phyloP scores from a whole-genome alignment of 345 rosid species.

The Aurinia saxatilis region DNA sequence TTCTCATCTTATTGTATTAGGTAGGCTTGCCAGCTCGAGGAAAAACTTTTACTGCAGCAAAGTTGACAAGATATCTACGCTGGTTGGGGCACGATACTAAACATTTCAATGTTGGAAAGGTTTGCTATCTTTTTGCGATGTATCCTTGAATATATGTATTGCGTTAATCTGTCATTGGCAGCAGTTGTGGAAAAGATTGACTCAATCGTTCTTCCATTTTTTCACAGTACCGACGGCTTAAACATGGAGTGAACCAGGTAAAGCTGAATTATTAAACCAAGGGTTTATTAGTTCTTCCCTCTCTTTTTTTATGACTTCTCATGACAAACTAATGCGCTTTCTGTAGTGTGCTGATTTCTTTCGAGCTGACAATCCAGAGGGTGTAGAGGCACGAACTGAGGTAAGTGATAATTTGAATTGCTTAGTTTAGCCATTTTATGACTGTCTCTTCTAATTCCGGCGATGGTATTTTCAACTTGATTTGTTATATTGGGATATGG shows the following conservation, averaged over 20 bases:
- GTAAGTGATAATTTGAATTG: conserved; percentile 33
- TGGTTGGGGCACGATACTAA: conserved; percentile 99
- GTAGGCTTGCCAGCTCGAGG: conserved; percentile 99
- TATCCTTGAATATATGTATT: neutral
- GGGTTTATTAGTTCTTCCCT: neutral
- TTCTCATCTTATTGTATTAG: conserved; percentile 30
- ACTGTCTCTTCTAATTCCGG: conserved; percentile 1
- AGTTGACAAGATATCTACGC: conserved; percentile 95
- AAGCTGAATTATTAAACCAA: neutral
- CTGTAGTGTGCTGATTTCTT: conserved; percentile 96
- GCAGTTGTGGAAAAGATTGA: conserved; percentile 5
- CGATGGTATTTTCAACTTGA: conserved; percentile 7
- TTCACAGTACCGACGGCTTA: conserved; percentile 96
- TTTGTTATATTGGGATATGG: conserved; percentile 17
- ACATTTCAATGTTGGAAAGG: conserved; percentile 99
- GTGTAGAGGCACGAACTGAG: conserved; percentile 98
- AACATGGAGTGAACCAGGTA: conserved; percentile 92
- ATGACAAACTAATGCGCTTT: conserved; percentile 16
- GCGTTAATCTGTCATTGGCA: conserved; percentile 6
- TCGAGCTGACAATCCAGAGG: conserved; percentile 95
- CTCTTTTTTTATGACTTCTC: conserved; percentile 10
- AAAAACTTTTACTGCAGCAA: conserved; percentile 95
- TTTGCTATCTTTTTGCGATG: conserved; percentile 11
- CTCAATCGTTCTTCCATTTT: conserved; percentile 20
- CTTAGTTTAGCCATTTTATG: neutral